Evolutionary conservation across 768 basidiomycete genomes (phyloP), one percentile per base, ranked within the genome.

Genomic region (Serpula lacrymans): DNA sequence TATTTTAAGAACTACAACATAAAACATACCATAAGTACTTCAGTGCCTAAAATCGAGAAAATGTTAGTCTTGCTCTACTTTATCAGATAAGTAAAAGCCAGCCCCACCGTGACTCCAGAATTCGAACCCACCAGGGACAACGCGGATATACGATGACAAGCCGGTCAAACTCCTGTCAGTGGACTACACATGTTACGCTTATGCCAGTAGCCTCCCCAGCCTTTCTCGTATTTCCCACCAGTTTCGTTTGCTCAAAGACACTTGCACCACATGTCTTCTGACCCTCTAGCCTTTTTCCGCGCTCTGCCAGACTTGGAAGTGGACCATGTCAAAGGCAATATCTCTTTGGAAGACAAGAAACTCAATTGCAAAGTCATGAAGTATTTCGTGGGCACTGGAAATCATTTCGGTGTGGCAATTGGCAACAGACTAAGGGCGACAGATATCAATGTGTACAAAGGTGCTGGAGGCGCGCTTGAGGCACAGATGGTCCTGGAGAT

Each of bases 401-500:
- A 55, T 11, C 63, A 65, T 13, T 73, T 67, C 34, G 64, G 67
- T 6, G 63, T 63, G 5, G 52, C 56, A 9, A 50, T 72, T 14
- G 72, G 73, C 5, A 53, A 58, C 40, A 55, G 64, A n/a, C 35
- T 74, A 22, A 60, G 55, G 43, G 30, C 65, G 14, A 42, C 59
- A 3, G 68, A 70, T 46, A 57, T 66, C 17, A 68, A 70, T 31
- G 57, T 71, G 5, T 61, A 17, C 7, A 53, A 53, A 8, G 42
- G 47, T 28, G 46, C 41, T 8, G 37, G 22, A 18, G 33, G 20
- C 26, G 28, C 8, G 21, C 39, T 27, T 13, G 50, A 53, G 43
- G 65, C 60, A 20, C 59, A 70, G 46, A 65, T 64, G 0, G 51
- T 70, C 2, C 63, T 68, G 20, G 70, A 75, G 47, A 59, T 71